Evolutionary conservation across 805 yeast genomes (phyloP).

Genomic region (Yarrowia sp.): DNA sequence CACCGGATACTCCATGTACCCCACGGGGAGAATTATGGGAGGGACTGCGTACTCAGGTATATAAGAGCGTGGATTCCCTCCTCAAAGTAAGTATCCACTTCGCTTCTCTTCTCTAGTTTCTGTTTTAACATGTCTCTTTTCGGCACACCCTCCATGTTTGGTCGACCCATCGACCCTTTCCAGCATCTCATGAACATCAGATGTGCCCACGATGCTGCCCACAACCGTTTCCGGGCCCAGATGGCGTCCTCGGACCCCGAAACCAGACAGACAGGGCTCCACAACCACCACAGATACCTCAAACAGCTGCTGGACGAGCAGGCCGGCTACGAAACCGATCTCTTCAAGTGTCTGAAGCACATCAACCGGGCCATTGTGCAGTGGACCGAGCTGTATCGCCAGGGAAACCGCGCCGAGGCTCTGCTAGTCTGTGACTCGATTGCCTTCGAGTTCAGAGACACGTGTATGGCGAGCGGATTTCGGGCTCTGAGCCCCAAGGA

Average conservation of each 20-base stretch:
- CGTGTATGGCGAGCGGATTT: neutral
- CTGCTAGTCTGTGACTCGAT: neutral
- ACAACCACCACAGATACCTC: neutral
- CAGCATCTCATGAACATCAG: conserved; percentile 16
- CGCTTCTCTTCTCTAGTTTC: neutral
- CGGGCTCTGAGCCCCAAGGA: neutral
- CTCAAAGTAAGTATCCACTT: neutral
- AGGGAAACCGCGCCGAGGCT: neutral
- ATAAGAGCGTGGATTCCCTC: neutral
- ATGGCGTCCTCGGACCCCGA: neutral
- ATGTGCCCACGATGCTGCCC: neutral
- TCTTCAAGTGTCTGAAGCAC: conserved; percentile 1
- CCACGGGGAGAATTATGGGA: neutral
- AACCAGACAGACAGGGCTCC: neutral
- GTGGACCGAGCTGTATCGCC: neutral
- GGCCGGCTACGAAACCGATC: conserved; percentile 2
- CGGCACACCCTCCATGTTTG: neutral
- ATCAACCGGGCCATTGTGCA: neutral
- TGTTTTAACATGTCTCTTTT: neutral
- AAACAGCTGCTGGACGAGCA: conserved; percentile 3
- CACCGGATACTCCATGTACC: neutral
- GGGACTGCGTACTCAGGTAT: neutral
- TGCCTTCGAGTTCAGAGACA: neutral
- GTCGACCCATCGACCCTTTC: conserved; percentile 5
- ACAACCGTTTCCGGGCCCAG: neutral